Percentiles rank a stretch among this genome's conserved stretches.
These are phyloP conservation scores for Bryoglossum gracile DNA, from an alignment of 495 filamentous ascomycete species.

Conservation along the genomic window DNA sequence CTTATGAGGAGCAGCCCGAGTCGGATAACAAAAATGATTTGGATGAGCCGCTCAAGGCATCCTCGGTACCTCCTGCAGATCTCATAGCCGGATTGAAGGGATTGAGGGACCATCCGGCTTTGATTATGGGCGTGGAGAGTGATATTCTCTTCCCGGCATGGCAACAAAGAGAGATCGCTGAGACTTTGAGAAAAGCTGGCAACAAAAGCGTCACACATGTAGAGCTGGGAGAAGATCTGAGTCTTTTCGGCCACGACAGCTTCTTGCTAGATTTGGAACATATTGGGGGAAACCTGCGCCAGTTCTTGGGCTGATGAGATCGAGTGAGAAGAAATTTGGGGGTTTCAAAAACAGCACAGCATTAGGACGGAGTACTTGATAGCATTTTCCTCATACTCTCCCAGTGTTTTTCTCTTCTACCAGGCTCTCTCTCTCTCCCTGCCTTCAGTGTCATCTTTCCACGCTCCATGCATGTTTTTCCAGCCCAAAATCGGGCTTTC, in stretches of 20 bases:
- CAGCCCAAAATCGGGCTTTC: no score
- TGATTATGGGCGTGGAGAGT: slow-evolving; percentile 94
- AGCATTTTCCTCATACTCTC: no score
- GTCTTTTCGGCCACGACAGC: slow-evolving; percentile 92
- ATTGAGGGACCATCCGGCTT: slow-evolving; percentile 64
- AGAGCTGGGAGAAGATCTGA: slow-evolving; percentile 86
- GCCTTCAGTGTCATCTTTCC: no score
- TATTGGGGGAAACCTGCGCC: slow-evolving; percentile 73
- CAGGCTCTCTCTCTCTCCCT: no score
- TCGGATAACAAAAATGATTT: slow-evolving; percentile 19
- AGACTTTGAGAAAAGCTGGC: slow-evolving; percentile 67
- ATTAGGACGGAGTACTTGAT: no score
- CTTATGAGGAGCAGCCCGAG: slow-evolving; percentile 72
- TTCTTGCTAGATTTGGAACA: slow-evolving; percentile 90
- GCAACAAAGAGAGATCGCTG: slow-evolving; percentile 94
- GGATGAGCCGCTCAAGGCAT: slow-evolving; percentile 9
- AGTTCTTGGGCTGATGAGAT: slow-evolving; percentile 61
- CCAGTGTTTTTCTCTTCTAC: no score
- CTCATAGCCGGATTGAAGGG: slow-evolving; percentile 66
- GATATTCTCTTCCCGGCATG: slow-evolving; percentile 97
- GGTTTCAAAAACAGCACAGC: no score
- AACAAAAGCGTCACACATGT: slow-evolving; percentile 77
- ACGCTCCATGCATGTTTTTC: no score
- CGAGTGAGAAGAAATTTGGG: no score
- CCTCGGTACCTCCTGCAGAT: slow-evolving; percentile 56